Percentiles rank a stretch among this genome's conserved stretches.
Conservation (phyloP, 495 filamentous ascomycete species). For the Daldinia caldariorum region DNA sequence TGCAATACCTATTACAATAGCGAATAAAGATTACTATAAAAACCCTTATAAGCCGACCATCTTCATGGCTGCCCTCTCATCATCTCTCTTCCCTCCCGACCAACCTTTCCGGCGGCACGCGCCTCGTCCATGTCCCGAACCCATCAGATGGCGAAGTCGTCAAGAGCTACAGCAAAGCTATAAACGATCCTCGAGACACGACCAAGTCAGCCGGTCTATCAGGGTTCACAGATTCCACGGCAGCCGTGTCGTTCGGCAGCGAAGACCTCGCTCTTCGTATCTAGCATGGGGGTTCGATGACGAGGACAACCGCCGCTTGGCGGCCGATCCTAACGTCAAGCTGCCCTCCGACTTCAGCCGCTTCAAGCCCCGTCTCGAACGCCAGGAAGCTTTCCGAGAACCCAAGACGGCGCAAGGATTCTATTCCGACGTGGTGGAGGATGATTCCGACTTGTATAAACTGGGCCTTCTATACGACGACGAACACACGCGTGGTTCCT, state of each 20-base stretch:
- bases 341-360: slow-evolving; percentile 46
- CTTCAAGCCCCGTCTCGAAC: slow-evolving; percentile 50
- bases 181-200: neutral
- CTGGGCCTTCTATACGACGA: slow-evolving; percentile 55
- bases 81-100: neutral
- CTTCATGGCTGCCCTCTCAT: slow-evolving; percentile 13
- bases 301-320: slow-evolving; percentile 46
- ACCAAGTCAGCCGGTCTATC: slow-evolving; percentile 5
- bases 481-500: slow-evolving; percentile 46
- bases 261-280: slow-evolving; percentile 1
- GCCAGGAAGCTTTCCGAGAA: slow-evolving; percentile 57
- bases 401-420: slow-evolving; percentile 31
- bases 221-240: slow-evolving; percentile 13
- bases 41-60: slow-evolving; percentile 8
- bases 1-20: slow-evolving; percentile 8
- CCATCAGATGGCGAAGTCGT: neutral
- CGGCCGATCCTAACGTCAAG: slow-evolving; percentile 40
- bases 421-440: slow-evolving; percentile 34
- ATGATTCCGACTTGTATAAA: slow-evolving; percentile 51
- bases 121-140: neutral
- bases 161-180: neutral
- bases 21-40: slow-evolving; percentile 16
- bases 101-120: neutral
- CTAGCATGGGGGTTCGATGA: slow-evolving; percentile 29
- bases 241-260: slow-evolving; percentile 13